Percentiles rank a stretch among this genome's conserved stretches.
Evolutionary conservation across 2,329 filamentous ascomycete genomes (phyloP).

Genomic region (Nakataea oryzae): DNA sequence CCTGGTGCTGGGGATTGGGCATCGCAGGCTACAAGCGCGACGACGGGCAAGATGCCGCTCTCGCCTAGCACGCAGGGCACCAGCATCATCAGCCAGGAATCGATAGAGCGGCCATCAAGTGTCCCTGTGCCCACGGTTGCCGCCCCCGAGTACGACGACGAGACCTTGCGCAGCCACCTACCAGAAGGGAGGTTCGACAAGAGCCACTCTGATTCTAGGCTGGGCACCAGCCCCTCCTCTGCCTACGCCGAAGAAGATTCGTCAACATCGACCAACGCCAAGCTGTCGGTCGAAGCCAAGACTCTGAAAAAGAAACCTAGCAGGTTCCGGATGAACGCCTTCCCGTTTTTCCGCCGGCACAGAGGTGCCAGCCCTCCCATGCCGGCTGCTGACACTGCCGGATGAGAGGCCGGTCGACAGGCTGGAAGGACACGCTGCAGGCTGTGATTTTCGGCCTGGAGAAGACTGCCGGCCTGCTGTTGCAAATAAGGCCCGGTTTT

Average conservation of each 20-base stretch:
- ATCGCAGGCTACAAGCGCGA: conserved; percentile 52
- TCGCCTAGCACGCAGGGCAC: conserved; percentile 57
- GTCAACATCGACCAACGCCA: conserved; percentile 25
- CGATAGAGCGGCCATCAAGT: conserved; percentile 36
- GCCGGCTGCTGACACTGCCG: conserved; percentile 17
- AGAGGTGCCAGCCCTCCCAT: conserved; percentile 29
- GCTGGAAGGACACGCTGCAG: neutral
- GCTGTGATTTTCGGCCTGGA: neutral
- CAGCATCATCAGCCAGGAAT: conserved; percentile 52
- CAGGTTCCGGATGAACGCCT: conserved; percentile 52
- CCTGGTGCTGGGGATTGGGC: conserved; percentile 48
- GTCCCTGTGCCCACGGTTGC: conserved; percentile 29
- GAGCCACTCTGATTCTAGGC: conserved; percentile 13
- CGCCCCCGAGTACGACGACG: conserved; percentile 19
- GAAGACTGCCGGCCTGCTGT: neutral
- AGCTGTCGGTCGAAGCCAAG: conserved; percentile 26
- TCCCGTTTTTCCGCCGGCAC: conserved; percentile 44
- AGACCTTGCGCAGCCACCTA: neutral
- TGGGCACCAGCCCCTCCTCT: conserved; percentile 13
- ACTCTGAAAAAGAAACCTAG: conserved; percentile 51
- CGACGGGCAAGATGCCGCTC: conserved; percentile 52
- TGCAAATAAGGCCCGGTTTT: neutral
- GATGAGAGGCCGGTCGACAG: conserved; percentile 8
- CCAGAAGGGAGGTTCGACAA: conserved; percentile 8
- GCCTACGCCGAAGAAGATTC: conserved; percentile 22